phyloP scores from a whole-genome alignment of 108 stramenopile species.

The Pseudonitzschia multiseries region DNA sequence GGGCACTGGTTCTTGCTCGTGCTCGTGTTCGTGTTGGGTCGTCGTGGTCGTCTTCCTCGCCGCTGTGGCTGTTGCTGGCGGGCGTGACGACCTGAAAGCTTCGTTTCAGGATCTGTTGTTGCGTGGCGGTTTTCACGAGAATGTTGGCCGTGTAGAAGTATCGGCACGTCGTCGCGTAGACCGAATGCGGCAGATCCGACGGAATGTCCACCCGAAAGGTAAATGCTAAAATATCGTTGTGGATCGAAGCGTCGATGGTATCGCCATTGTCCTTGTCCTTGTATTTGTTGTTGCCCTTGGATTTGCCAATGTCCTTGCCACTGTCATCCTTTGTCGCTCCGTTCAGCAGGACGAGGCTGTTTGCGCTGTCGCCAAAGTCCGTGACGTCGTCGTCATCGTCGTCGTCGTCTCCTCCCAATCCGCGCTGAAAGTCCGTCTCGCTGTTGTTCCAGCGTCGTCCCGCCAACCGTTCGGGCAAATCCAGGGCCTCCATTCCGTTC shows the following conservation, averaged over 20 bases:
- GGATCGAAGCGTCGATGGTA: neutral
- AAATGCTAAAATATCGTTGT: conserved; percentile 32
- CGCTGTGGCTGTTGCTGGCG: neutral
- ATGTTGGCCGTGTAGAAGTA: conserved; percentile 48
- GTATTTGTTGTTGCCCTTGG: conserved; percentile 7
- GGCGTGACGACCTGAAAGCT: conserved; percentile 37
- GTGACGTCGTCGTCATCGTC: neutral
- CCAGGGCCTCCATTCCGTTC: conserved; percentile 42
- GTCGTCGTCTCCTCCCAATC: conserved; percentile 22
- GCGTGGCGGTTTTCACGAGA: conserved; percentile 26
- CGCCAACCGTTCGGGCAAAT: conserved; percentile 31
- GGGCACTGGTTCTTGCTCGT: neutral
- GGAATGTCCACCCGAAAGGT: conserved; percentile 62
- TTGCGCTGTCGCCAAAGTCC: neutral
- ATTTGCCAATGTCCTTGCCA: neutral
- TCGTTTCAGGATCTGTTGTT: conserved; percentile 32
- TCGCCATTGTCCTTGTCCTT: neutral
- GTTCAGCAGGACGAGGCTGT: too few relatives aligned
- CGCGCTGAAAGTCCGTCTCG: conserved; percentile 13
- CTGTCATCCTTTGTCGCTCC: neutral
- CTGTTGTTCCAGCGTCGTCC: conserved; percentile 30
- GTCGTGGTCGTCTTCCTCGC: neutral
- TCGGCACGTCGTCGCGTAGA: conserved; percentile 45
- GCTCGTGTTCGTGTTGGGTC: neutral
- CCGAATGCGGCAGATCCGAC: conserved; percentile 42